These are phyloP conservation scores for Casuarina cunninghamiana DNA, from an alignment of 306 rosid species.

Conservation along the genomic window DNA sequence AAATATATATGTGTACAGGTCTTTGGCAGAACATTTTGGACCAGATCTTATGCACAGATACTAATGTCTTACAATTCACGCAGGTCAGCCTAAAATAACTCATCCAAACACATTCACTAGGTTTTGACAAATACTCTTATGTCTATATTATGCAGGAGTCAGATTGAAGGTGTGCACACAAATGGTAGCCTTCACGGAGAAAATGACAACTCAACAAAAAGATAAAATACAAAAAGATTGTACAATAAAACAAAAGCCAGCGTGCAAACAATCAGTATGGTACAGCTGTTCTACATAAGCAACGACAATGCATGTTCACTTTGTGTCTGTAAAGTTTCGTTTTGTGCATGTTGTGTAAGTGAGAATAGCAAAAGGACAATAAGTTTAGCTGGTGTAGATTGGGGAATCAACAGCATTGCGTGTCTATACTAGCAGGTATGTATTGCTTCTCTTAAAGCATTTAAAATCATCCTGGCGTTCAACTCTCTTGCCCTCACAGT, in stretches of 20 bases:
- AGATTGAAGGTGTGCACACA: neutral
- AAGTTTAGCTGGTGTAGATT: neutral
- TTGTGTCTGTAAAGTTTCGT: neutral
- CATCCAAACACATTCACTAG: neutral
- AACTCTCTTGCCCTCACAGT: neutral
- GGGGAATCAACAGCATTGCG: neutral
- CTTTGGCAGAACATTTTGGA: too few relatives aligned
- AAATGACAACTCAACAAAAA: neutral
- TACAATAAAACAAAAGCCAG: neutral
- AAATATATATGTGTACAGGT: neutral
- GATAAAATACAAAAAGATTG: neutral
- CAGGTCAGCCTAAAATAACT: constrained; percentile 9
- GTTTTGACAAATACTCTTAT: neutral
- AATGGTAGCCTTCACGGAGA: neutral
- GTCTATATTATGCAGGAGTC: neutral
- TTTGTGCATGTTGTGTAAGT: neutral
- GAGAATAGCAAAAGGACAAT: neutral
- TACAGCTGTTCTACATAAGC: neutral
- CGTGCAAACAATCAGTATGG: neutral
- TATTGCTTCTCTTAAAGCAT: neutral
- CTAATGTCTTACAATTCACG: neutral
- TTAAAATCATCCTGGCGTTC: neutral
- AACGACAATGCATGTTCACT: neutral
- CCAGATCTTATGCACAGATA: neutral
- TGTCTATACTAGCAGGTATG: neutral